These are phyloP conservation scores for Trichoderma parareesei DNA, from an alignment of 495 filamentous ascomycete genomes.

Conservation along the genomic window DNA sequence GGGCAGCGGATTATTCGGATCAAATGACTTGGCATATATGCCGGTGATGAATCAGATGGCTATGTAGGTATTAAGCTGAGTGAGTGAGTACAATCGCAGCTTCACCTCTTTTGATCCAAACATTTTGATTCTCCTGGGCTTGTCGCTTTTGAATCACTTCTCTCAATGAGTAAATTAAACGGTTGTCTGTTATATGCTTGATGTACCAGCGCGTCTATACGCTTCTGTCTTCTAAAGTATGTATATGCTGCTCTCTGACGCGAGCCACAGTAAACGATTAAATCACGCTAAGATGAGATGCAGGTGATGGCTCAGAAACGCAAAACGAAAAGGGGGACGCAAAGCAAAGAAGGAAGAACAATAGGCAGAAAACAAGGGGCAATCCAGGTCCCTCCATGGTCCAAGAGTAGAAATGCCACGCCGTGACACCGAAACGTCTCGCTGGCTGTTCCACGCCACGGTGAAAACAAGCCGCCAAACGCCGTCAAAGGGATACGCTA, in stretches of 20 bases:
- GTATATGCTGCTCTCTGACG: not conserved
- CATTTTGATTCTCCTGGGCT: too few relatives aligned
- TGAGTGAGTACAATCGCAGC: too few relatives aligned
- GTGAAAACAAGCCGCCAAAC: not conserved
- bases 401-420: conserved; percentile 7
- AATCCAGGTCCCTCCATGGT: not conserved
- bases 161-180: not conserved
- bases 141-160: too few relatives aligned
- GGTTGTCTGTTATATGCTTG: not conserved
- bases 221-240: not conserved
- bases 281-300: not conserved
- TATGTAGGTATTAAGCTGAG: too few relatives aligned
- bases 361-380: not conserved
- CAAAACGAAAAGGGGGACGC: not conserved
- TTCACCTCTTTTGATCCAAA: too few relatives aligned
- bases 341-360: not conserved
- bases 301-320: not conserved
- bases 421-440: conserved; percentile 3
- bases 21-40: too few relatives aligned
- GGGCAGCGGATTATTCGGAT: too few relatives aligned
- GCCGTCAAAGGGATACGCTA: not conserved
- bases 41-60: too few relatives aligned
- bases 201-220: not conserved
- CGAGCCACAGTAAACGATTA: conserved; percentile 3
- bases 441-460: not conserved